Evolutionary conservation across 1,284 basidiomycete species (phyloP).

Genomic region (Sanghuangporus sanghuang): DNA sequence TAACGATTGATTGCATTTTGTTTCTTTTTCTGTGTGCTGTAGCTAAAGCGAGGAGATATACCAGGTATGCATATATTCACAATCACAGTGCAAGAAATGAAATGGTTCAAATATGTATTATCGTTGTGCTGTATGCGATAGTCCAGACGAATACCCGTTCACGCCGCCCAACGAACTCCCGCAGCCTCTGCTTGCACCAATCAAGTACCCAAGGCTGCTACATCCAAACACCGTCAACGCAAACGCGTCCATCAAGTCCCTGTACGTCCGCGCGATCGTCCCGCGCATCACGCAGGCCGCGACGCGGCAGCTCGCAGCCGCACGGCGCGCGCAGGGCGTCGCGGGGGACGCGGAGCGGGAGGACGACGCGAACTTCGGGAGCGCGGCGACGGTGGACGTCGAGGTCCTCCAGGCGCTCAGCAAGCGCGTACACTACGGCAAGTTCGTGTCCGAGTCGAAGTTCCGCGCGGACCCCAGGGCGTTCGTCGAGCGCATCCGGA

Average conservation of each 20-base stretch:
- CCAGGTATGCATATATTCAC: slow-evolving; percentile 52
- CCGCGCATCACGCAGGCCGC: slow-evolving; percentile 76
- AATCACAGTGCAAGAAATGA: background rate
- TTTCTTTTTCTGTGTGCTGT: slow-evolving; percentile 2
- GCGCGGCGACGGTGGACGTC: slow-evolving; percentile 89
- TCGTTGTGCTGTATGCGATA: slow-evolving; percentile 27
- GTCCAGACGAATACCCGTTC: slow-evolving; percentile 98
- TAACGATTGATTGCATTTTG: slow-evolving; percentile 3
- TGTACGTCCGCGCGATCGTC: slow-evolving; percentile 80
- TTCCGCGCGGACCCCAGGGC: slow-evolving; percentile 81
- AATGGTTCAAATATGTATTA: background rate
- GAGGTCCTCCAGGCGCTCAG: slow-evolving; percentile 93
- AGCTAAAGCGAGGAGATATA: slow-evolving; percentile 93
- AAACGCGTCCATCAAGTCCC: slow-evolving; percentile 83
- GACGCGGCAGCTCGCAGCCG: slow-evolving; percentile 53
- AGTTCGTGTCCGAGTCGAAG: slow-evolving; percentile 98
- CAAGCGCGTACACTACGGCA: slow-evolving; percentile 98
- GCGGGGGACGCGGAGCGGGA: slow-evolving; percentile 61
- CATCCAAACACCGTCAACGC: slow-evolving; percentile 84
- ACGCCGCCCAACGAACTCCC: slow-evolving; percentile 67
- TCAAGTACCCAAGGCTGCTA: slow-evolving; percentile 76
- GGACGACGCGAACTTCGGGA: slow-evolving; percentile 98
- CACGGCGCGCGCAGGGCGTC: slow-evolving; percentile 63
- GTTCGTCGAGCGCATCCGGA: slow-evolving; percentile 88
- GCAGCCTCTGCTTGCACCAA: slow-evolving; percentile 72